A percentile compares a stretch with the other conserved stretches of the same genome.
Conservation (phyloP, 2,329 filamentous ascomycete species). For the Colletotrichum camelliae region DNA sequence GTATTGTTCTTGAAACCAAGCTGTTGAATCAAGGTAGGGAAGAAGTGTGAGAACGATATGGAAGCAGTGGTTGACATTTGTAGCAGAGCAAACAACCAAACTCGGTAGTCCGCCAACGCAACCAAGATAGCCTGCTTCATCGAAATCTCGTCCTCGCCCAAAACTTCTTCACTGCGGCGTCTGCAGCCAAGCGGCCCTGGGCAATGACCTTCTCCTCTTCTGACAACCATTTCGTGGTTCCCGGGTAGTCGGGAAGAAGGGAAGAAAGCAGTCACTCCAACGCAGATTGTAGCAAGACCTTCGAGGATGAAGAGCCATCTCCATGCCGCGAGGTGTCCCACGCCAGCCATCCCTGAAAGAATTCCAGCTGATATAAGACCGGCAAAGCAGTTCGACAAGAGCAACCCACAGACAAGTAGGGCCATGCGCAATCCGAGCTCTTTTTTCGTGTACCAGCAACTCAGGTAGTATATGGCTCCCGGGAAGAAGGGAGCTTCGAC, state of each 20-base stretch:
- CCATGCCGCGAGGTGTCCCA: conserved; percentile 63
- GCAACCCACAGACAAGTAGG: conserved; percentile 25
- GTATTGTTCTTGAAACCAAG: conserved; percentile 26
- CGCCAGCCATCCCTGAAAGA: conserved; percentile 57
- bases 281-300: conserved; percentile 51
- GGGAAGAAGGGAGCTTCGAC: conserved; percentile 29
- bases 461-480: conserved; percentile 60
- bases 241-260: conserved; percentile 27
- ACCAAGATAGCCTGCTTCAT: not conserved
- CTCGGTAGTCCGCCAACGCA: not conserved
- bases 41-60: conserved; percentile 17
- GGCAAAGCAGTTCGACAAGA: conserved; percentile 47
- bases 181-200: not conserved
- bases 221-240: conserved; percentile 18
- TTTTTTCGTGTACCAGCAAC: conserved; percentile 71
- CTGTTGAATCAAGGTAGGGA: conserved; percentile 31
- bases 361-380: conserved; percentile 66
- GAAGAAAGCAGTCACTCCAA: conserved; percentile 40
- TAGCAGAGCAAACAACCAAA: not conserved
- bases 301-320: conserved; percentile 82
- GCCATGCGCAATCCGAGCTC: conserved; percentile 70
- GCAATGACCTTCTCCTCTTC: not conserved
- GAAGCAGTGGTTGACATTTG: not conserved
- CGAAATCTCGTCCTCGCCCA: not conserved
- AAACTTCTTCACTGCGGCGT: not conserved